Conservation (phyloP, 768 basidiomycete genomes). For the Tricholomella constricta region DNA sequence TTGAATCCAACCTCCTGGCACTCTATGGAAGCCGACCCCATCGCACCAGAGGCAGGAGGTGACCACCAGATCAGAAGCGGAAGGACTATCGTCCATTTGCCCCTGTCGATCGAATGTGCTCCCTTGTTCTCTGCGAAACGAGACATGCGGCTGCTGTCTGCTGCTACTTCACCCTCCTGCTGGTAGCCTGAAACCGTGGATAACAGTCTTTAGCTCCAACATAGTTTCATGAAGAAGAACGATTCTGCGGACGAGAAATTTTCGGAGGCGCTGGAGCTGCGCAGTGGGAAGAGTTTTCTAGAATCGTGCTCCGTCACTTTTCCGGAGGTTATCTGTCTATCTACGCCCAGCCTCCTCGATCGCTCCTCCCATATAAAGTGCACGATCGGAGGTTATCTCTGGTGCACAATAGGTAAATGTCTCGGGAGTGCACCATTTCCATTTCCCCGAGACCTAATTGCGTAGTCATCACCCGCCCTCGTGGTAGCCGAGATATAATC, state of each 20-base stretch:
- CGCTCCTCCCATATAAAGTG: constrained; percentile 1
- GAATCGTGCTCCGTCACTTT: background rate
- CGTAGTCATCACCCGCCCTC: constrained; percentile 3
- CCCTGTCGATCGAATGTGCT: constrained; percentile 14
- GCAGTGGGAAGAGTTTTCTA: background rate
- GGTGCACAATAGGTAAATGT: constrained; percentile 10
- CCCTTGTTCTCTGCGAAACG: constrained; percentile 2
- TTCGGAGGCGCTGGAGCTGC: background rate
- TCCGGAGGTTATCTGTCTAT: background rate
- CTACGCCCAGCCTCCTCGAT: constrained; percentile 1
- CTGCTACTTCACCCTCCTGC: background rate
- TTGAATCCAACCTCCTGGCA: background rate
- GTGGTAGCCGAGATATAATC: constrained; percentile 1
- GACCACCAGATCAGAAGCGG: constrained; percentile 2
- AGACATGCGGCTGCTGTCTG: constrained; percentile 10
- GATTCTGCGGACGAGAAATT: background rate
- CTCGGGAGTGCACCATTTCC: constrained; percentile 6
- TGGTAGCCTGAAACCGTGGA: background rate
- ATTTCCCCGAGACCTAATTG: constrained; percentile 6
- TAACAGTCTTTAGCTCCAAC: too few species aligned
- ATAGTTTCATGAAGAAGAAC: background rate
- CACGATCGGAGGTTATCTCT: constrained; percentile 10
- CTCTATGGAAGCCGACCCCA: background rate
- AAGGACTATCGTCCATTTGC: background rate
- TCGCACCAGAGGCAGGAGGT: background rate